These are phyloP conservation scores for Ruellia speciosa DNA, from an alignment of 305 asterid species.

Conservation along the genomic window DNA sequence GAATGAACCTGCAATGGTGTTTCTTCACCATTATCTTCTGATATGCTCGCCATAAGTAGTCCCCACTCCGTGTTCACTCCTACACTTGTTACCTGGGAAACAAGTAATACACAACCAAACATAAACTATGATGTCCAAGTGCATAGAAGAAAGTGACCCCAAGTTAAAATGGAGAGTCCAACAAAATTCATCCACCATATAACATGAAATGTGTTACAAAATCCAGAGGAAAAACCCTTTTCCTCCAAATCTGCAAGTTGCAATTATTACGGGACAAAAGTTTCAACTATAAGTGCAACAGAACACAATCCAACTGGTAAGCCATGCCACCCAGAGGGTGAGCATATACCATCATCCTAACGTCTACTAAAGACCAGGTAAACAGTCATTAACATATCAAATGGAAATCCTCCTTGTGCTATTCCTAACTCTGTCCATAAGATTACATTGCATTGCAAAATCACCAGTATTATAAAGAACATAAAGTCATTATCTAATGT, in stretches of 20 bases:
- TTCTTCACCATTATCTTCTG: constrained; percentile 98
- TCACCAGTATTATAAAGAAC: neutral
- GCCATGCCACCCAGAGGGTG: neutral
- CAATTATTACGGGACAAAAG: neutral
- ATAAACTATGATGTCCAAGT: constrained; percentile 16
- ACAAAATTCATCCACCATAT: neutral
- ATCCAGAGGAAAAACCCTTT: neutral
- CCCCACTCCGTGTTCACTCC: constrained; percentile 99
- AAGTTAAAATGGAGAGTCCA: neutral
- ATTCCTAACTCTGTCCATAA: neutral
- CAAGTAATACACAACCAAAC: constrained; percentile 10
- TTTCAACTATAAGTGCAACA: neutral
- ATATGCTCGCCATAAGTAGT: constrained; percentile 90
- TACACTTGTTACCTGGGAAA: constrained; percentile 69
- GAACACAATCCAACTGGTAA: constrained; percentile 7
- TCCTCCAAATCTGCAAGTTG: too few species aligned
- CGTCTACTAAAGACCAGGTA: neutral
- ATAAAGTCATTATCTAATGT: neutral
- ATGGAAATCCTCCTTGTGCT: neutral
- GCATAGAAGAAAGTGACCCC: neutral
- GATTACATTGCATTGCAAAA: neutral
- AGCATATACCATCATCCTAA: neutral
- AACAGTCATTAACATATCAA: neutral
- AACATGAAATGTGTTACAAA: neutral
- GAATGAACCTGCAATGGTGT: constrained; percentile 83